Evolutionary conservation across 2,329 filamentous ascomycete genomes (phyloP), one percentile per base, ranked within the genome.

Genomic region (Allantophomopsis lycopodina): DNA sequence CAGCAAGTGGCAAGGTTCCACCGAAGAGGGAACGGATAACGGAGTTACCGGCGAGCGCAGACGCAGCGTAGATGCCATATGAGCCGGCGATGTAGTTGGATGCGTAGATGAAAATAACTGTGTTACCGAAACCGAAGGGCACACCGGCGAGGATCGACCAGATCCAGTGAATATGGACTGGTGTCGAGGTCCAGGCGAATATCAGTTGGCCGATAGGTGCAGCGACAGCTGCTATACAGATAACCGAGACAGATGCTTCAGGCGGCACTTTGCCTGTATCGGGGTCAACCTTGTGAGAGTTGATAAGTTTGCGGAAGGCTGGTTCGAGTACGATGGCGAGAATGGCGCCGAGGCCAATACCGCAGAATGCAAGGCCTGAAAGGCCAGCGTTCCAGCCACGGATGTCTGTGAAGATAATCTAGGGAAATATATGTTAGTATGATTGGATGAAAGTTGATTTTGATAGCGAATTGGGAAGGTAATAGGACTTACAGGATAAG

Each of bases 141-240:
- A 93, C 71, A 1, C 85, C 84, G 1, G 84, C 84, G 0, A 83
- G 63, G 37, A 93, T 79, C 1, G 84, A 81, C 15, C 76, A 67
- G n/a, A 86, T 76, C 80, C 83, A 93, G 55, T 85, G 87, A 23
- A 93, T 84, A 4, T 73, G 71, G 0, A 60, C 62, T 0, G 87
- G 87, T 0, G 86, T 73, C 44, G 79, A 87, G 0, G 87, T 94
- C 86, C 86, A 94, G 0, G 83, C 76, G 53, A 95, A 95, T 57
- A 79, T 81, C 17, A 95, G 71, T 58, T 94, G 80, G 13, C 87
- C 88, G 3, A 84, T 57, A 0, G 86, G 82, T 0, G 83, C 76
- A 1, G 85, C 63, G 2, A 93, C 55, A 0, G 84, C 75, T 3
- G 82, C 84, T 18, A 94, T 73, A 48, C 79, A 84, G 52, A 94